phyloP scores from a whole-genome alignment of 306 rosid genomes.

The Lithocarpus polystachyus region DNA sequence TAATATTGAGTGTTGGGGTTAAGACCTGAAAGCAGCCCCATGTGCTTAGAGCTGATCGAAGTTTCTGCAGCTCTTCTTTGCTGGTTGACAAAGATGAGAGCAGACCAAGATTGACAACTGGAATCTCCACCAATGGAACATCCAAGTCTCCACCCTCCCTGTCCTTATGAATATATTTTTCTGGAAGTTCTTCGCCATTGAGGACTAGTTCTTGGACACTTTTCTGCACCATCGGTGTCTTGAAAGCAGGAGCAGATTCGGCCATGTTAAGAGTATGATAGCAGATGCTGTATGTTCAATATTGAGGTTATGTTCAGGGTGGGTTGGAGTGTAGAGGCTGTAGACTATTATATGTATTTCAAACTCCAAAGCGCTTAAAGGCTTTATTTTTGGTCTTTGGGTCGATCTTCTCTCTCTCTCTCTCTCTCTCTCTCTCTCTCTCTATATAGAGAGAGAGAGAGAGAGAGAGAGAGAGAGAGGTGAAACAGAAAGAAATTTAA shows the following conservation, averaged over 20 bases:
- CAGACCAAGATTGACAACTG: conserved; percentile 30
- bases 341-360: too few species aligned
- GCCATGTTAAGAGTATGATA: conserved; percentile 19
- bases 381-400: too few species aligned
- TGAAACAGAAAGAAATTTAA: too few species aligned
- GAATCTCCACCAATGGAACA: conserved; percentile 26
- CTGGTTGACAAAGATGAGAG: conserved; percentile 17
- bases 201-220: conserved; percentile 36
- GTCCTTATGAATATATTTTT: conserved; percentile 22
- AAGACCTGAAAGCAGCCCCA: conserved; percentile 51
- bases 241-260: not conserved
- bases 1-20: not conserved
- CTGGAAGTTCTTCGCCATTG: conserved; percentile 29
- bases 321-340: too few species aligned
- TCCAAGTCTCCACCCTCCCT: conserved; percentile 19
- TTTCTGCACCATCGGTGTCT: not conserved
- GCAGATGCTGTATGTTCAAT: too few species aligned
- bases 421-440: too few species aligned
- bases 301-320: too few species aligned
- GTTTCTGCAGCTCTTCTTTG: conserved; percentile 26
- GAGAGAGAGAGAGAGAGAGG: too few species aligned
- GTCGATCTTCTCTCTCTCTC: too few species aligned
- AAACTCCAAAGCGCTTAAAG: too few species aligned
- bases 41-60: conserved; percentile 29
- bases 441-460: too few species aligned